Conservation (phyloP, 257 asterid genomes). For the Solanum piurae region DNA sequence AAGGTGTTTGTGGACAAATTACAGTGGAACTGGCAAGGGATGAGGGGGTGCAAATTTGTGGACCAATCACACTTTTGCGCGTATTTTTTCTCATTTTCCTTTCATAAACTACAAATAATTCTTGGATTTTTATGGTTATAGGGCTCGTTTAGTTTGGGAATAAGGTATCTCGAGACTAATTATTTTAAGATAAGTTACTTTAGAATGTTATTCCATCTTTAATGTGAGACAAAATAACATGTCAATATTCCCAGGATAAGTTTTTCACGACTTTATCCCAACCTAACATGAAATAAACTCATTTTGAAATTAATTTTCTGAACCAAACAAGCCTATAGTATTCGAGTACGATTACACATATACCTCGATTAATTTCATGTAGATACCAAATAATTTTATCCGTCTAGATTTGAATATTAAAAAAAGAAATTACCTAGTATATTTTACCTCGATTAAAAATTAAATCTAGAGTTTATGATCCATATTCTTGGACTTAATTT, state of each 20-base stretch:
- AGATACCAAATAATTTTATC: not conserved
- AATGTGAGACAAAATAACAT: not conserved
- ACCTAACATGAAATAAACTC: no score
- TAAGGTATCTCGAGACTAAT: no score
- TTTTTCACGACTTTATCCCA: rapidly evolving
- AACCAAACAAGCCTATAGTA: not conserved
- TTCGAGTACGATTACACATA: rapidly evolving
- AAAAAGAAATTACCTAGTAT: no score
- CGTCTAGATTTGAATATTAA: not conserved
- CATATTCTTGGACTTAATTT: not conserved
- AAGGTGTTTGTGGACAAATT: not conserved
- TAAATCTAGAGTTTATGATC: not conserved
- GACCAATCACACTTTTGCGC: not conserved
- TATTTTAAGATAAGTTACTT: not conserved
- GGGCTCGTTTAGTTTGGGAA: not conserved
- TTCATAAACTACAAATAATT: not conserved
- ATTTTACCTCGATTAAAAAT: not conserved
- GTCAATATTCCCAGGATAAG: no score
- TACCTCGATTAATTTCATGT: not conserved
- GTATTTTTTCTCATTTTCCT: not conserved
- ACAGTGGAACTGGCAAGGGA: not conserved
- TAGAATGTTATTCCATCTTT: no score
- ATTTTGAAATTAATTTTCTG: no score
- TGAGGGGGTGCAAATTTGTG: not conserved
- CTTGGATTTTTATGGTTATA: not conserved